Evolutionary conservation across 306 rosid genomes (phyloP).

Genomic region (Rosa multiflora): DNA sequence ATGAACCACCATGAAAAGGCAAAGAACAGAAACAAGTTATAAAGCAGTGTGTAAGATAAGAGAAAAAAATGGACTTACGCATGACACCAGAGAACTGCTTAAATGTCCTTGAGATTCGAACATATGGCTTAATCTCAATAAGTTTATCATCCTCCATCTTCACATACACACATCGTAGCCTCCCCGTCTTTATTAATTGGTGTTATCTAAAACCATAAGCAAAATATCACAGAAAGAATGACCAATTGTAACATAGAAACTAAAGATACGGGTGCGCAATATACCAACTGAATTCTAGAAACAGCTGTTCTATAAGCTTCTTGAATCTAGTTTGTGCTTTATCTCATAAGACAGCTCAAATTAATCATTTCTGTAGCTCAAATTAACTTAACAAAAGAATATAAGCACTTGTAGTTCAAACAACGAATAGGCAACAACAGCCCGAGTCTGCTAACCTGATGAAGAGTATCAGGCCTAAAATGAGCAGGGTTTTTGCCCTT

Average conservation of each 20-base stretch:
- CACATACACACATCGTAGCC: slow-evolving; percentile 69
- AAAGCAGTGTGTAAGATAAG: background rate
- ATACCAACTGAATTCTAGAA: background rate
- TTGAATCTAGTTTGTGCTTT: background rate
- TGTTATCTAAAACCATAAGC: slow-evolving; percentile 68
- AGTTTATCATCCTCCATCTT: slow-evolving; percentile 76
- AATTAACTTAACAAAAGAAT: background rate
- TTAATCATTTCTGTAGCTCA: too few relatives aligned
- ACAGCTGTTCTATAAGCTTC: background rate
- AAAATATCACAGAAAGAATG: slow-evolving; percentile 28
- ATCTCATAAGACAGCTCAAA: background rate
- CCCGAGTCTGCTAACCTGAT: slow-evolving; percentile 51
- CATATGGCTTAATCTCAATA: slow-evolving; percentile 78
- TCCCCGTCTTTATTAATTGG: slow-evolving; percentile 84
- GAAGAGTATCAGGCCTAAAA: slow-evolving; percentile 81
- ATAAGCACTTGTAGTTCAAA: background rate
- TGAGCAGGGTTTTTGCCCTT: slow-evolving; percentile 68
- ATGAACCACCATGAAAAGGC: slow-evolving; percentile 1
- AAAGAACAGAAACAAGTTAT: background rate
- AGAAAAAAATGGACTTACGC: slow-evolving; percentile 54
- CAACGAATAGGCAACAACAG: background rate
- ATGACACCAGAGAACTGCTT: slow-evolving; percentile 78
- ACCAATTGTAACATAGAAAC: background rate
- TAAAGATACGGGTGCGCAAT: background rate
- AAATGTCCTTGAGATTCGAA: slow-evolving; percentile 85